A percentile compares a stretch with the other conserved stretches of the same genome.
phyloP scores from a whole-genome alignment of 2,329 filamentous ascomycete species.

The Alternaria gaisen region DNA sequence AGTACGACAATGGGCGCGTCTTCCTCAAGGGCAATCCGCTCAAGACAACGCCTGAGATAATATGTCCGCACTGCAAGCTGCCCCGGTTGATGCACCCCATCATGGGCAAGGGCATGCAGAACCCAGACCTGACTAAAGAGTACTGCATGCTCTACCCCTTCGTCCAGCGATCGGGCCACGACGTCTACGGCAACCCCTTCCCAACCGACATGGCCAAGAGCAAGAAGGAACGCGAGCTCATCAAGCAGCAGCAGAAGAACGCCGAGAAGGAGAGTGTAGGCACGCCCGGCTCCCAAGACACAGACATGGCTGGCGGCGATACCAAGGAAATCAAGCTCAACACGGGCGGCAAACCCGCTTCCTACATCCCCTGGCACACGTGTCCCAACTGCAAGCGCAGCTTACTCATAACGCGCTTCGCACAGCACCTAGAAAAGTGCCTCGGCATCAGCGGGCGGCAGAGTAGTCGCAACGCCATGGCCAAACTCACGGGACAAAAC shows the following conservation, averaged over 20 bases:
- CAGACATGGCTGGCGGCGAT: constrained; percentile 47
- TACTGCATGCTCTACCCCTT: constrained; percentile 84
- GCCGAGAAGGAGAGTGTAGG: constrained; percentile 55
- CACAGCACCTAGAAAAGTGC: constrained; percentile 69
- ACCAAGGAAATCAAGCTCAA: constrained; percentile 58
- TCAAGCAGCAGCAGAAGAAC: constrained; percentile 54
- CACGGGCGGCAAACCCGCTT: constrained; percentile 56
- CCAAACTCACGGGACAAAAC: constrained; percentile 52
- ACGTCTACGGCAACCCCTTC: constrained; percentile 85
- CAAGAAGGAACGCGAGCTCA: constrained; percentile 72
- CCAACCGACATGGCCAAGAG: constrained; percentile 79
- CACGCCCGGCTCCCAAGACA: constrained; percentile 57
- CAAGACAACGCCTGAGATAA: constrained; percentile 73
- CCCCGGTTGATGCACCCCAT: constrained; percentile 77
- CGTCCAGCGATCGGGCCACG: constrained; percentile 77
- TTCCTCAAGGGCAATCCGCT: constrained; percentile 76
- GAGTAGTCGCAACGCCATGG: constrained; percentile 60
- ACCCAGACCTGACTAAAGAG: constrained; percentile 65
- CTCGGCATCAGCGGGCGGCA: constrained; percentile 65
- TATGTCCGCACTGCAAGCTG: constrained; percentile 77
- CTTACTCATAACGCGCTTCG: constrained; percentile 67
- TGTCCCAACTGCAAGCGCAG: constrained; percentile 70
- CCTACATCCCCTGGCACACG: constrained; percentile 62
- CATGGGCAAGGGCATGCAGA: constrained; percentile 73
- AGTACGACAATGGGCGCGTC: constrained; percentile 74